phyloP scores from a whole-genome alignment of 2,329 filamentous ascomycete species.

The Colletotrichum sansevieriae region DNA sequence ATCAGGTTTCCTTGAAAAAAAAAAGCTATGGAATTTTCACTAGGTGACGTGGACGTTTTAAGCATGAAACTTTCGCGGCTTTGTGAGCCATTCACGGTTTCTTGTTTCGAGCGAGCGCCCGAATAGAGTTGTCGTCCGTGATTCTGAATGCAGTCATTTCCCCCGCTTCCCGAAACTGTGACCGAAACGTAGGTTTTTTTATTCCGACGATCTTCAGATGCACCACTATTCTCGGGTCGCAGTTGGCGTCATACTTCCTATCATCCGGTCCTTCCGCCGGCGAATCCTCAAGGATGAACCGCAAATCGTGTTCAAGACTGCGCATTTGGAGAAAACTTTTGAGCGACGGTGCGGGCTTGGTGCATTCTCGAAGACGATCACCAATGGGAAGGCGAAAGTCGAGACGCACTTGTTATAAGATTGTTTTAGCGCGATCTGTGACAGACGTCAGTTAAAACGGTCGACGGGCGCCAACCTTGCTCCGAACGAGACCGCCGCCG shows the following conservation, averaged over 20 bases:
- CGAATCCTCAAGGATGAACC: conserved; percentile 10
- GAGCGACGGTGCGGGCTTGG: no score
- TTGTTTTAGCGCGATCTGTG: conserved; percentile 11
- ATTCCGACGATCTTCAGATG: conserved; percentile 10
- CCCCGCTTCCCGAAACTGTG: conserved; percentile 26
- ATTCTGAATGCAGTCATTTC: conserved; percentile 3
- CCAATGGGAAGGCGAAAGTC: not conserved
- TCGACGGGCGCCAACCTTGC: not conserved
- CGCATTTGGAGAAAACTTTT: not conserved
- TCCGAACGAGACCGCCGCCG: not conserved
- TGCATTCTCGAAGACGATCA: no score
- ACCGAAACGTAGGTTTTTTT: conserved; percentile 22
- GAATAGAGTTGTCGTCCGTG: conserved; percentile 27
- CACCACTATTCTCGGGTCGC: not conserved
- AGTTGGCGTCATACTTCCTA: conserved; percentile 21
- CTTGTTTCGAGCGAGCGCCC: conserved; percentile 18
- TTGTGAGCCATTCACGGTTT: conserved; percentile 32
- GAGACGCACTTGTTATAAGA: not conserved
- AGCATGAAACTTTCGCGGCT: conserved; percentile 34
- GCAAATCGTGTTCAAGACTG: not conserved
- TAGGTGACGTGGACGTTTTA: conserved; percentile 30
- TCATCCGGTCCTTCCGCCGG: conserved; percentile 18
- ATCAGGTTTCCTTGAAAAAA: conserved; percentile 14
- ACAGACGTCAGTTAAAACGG: conserved; percentile 10
- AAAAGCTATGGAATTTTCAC: not conserved